Conservation (phyloP, 2,329 filamentous ascomycete genomes). For the Sclerotinia trifoliorum region DNA sequence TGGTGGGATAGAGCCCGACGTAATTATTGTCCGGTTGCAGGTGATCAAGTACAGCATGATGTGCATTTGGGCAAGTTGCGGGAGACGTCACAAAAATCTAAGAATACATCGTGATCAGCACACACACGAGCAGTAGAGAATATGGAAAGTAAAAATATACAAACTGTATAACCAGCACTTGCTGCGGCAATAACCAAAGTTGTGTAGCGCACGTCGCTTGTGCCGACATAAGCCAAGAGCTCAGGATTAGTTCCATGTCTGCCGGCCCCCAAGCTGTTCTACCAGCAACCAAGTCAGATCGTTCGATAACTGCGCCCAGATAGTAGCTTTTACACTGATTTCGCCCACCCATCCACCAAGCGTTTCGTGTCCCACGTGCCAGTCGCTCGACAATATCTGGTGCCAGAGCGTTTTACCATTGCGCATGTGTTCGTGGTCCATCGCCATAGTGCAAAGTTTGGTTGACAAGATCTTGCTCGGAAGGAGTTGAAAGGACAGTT, state of each 20-base stretch:
- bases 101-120: conserved; percentile 41
- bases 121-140: conserved; percentile 18
- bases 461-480: not conserved
- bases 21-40: not conserved
- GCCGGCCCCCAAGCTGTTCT: not conserved
- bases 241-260: conserved; percentile 38
- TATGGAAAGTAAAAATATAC: not conserved
- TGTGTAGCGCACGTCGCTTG: not conserved
- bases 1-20: not conserved
- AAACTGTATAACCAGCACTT: not conserved
- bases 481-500: too few relatives aligned
- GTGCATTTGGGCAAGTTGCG: not conserved
- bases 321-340: not conserved
- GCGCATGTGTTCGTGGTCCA: not conserved
- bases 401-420: not conserved
- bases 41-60: not conserved
- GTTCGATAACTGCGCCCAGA: not conserved
- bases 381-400: not conserved
- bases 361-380: not conserved
- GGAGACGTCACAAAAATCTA: not conserved
- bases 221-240: conserved; percentile 46
- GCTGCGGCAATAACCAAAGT: not conserved
- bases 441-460: not conserved
- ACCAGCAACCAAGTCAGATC: conserved; percentile 21
- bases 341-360: not conserved